These are phyloP conservation scores for Ascoidea rubescens DNA, from an alignment of 805 yeast species.

Conservation along the genomic window DNA sequence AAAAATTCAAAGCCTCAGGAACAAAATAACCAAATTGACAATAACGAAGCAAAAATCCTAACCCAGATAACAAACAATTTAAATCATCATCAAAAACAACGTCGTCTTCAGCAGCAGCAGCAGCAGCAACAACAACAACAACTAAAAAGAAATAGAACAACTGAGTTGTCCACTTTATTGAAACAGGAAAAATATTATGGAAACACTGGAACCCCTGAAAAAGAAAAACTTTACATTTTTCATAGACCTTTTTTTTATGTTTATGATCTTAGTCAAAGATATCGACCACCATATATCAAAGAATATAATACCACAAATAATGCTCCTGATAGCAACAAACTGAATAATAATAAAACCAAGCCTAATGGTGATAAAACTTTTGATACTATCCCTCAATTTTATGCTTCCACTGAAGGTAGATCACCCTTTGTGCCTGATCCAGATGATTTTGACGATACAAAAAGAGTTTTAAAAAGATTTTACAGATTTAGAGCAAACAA, in stretches of 20 bases:
- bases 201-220: background rate
- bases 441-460: conserved; percentile 23
- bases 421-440: conserved; percentile 70
- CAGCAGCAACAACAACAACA: background rate
- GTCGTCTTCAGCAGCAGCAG: background rate
- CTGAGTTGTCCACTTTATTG: background rate
- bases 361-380: background rate
- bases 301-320: conserved; percentile 49
- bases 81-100: background rate
- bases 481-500: conserved; percentile 19
- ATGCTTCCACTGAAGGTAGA: conserved; percentile 55
- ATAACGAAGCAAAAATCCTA: too few relatives aligned
- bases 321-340: conserved; percentile 1
- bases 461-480: conserved; percentile 21
- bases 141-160: too few relatives aligned
- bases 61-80: background rate
- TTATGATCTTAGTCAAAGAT: conserved; percentile 65
- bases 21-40: too few relatives aligned
- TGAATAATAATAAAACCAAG: background rate
- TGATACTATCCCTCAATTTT: conserved; percentile 42
- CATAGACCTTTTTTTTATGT: conserved; percentile 64
- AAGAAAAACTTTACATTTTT: conserved; percentile 51
- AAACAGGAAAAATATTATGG: background rate
- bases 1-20: too few relatives aligned
- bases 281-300: conserved; percentile 67